Evolutionary conservation across 176 grass and related monocot species (phyloP).

Genomic region (Canna indica): DNA sequence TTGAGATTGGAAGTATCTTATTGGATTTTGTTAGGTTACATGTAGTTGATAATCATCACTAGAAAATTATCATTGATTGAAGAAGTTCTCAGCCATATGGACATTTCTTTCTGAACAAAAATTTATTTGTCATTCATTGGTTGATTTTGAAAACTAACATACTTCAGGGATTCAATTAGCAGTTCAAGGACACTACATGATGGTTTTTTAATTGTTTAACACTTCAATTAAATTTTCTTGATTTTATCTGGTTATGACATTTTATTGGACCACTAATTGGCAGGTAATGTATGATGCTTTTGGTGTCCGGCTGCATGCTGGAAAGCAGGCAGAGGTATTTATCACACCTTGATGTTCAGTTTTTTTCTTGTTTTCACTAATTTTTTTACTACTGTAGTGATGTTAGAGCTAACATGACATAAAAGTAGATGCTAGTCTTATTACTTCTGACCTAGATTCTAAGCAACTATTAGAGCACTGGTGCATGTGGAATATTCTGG

Average conservation of each 20-base stretch:
- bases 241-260: not conserved
- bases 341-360: not conserved
- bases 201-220: not conserved
- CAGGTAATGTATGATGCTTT: slow-evolving; percentile 99
- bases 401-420: not conserved
- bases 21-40: not conserved
- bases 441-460: no score
- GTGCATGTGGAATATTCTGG: no score
- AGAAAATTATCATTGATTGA: not conserved
- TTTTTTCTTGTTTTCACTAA: not conserved
- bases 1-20: not conserved
- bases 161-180: not conserved
- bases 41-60: not conserved
- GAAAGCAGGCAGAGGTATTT: slow-evolving; percentile 90
- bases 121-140: not conserved
- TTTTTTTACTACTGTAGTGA: not conserved
- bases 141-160: no score
- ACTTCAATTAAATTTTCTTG: not conserved
- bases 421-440: no score
- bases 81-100: not conserved
- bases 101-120: not conserved
- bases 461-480: no score
- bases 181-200: not conserved
- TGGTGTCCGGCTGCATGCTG: slow-evolving; percentile 93
- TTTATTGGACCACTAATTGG: not conserved